phyloP scores from a whole-genome alignment of 768 basidiomycete genomes.

The Brasilioporus rufonigricans region DNA sequence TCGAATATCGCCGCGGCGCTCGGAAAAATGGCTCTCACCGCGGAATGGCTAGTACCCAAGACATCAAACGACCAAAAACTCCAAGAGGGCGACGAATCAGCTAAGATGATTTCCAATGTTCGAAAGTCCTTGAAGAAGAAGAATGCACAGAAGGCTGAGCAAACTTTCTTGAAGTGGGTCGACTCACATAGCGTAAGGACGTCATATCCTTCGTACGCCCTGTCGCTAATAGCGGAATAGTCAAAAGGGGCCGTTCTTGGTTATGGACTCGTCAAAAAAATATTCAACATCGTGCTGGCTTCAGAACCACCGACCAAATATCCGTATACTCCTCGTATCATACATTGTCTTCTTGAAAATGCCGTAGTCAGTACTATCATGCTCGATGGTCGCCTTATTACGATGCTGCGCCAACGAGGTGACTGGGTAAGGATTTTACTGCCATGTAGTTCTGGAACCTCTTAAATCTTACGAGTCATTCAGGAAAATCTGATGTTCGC shows the following conservation, averaged over 20 bases:
- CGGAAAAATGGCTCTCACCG: conserved; percentile 45
- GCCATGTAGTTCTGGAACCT: no score
- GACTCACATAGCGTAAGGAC: conserved; percentile 31
- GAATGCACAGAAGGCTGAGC: conserved; percentile 51
- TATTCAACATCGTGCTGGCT: conserved; percentile 51
- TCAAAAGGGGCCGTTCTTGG: conserved; percentile 23
- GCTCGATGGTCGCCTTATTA: conserved; percentile 58
- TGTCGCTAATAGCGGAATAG: conserved; percentile 12
- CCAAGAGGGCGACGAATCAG: conserved; percentile 19
- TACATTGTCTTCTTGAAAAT: conserved; percentile 56
- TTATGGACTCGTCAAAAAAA: conserved; percentile 58
- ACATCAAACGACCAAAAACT: not conserved
- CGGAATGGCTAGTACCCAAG: conserved; percentile 42
- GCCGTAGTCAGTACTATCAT: conserved; percentile 58
- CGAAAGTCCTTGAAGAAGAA: conserved; percentile 41
- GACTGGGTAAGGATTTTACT: conserved; percentile 60
- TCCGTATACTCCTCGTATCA: conserved; percentile 55
- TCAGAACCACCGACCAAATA: conserved; percentile 35
- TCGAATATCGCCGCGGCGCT: conserved; percentile 67
- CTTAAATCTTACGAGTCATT: not conserved
- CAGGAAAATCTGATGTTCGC: conserved; percentile 47
- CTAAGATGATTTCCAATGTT: conserved; percentile 40
- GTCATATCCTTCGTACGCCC: not conserved
- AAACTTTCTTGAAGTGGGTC: conserved; percentile 62
- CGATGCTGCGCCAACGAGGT: conserved; percentile 45